These are phyloP conservation scores for Salix caprea DNA, from an alignment of 345 rosid species.

Conservation along the genomic window DNA sequence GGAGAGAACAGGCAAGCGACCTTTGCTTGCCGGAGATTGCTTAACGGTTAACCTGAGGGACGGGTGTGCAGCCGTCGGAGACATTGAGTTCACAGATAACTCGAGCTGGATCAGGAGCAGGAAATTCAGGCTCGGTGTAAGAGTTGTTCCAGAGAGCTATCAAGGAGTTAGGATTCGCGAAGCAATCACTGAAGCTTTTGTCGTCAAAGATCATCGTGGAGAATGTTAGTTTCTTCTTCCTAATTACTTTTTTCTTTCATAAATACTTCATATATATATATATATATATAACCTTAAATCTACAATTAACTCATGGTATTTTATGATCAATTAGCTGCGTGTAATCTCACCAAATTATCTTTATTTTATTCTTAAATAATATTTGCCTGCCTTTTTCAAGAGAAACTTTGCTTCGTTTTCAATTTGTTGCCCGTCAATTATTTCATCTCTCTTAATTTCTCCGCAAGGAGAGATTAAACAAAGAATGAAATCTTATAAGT, in stretches of 20 bases:
- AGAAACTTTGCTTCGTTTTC: no score
- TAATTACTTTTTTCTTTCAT: neutral
- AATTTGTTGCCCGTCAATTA: no score
- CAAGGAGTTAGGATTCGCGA: constrained; percentile 52
- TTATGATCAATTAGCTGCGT: neutral
- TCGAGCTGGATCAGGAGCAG: constrained; percentile 93
- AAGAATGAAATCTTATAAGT: no score
- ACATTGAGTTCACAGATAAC: constrained; percentile 78
- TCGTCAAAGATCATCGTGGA: constrained; percentile 93
- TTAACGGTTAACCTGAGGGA: constrained; percentile 47
- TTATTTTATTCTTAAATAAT: no score
- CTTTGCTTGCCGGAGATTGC: constrained; percentile 75
- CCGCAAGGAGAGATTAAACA: no score
- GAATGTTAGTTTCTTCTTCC: constrained; percentile 66
- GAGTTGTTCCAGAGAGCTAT: constrained; percentile 44
- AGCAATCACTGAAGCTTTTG: constrained; percentile 70
- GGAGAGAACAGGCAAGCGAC: constrained; percentile 84
- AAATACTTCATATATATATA: neutral
- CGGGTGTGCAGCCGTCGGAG: constrained; percentile 47
- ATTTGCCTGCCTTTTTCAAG: no score
- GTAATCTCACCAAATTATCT: no score
- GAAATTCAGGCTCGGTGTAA: constrained; percentile 69
- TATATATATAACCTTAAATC: neutral
- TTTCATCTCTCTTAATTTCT: no score
- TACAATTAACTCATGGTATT: neutral